Conservation (phyloP, 805 yeast genomes). For the Metschnikowia corniflorae region DNA sequence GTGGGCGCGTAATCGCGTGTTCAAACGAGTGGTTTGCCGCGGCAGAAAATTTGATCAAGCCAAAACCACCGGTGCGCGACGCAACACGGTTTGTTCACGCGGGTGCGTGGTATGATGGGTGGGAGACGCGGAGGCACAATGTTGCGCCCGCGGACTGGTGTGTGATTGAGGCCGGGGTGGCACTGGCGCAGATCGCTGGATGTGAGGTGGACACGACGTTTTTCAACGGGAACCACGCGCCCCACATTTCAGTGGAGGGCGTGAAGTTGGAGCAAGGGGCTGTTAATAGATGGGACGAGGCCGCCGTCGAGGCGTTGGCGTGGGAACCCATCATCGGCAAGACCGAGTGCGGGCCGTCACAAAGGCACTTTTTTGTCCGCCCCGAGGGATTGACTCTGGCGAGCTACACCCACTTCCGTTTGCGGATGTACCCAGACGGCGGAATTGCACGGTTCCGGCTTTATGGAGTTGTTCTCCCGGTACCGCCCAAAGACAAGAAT, state of each 20-base stretch:
- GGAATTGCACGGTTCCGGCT: constrained; percentile 94
- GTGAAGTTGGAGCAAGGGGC: not conserved
- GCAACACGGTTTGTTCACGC: constrained; percentile 73
- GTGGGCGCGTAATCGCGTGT: constrained; percentile 65
- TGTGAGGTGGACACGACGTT: constrained; percentile 91
- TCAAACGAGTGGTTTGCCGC: constrained; percentile 96
- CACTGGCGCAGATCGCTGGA: constrained; percentile 74
- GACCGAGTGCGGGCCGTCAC: constrained; percentile 84
- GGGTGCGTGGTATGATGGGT: constrained; percentile 98
- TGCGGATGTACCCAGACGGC: constrained; percentile 96
- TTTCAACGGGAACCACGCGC: constrained; percentile 95
- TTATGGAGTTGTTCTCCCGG: constrained; percentile 81
- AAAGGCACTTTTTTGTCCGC: constrained; percentile 77
- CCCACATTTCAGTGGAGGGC: constrained; percentile 82
- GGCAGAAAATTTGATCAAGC: constrained; percentile 81
- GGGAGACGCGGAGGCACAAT: constrained; percentile 98
- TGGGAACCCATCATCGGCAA: constrained; percentile 76
- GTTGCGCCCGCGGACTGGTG: constrained; percentile 85
- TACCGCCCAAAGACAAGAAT: constrained; percentile 45
- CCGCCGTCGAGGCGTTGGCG: constrained; percentile 22
- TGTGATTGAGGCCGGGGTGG: constrained; percentile 75
- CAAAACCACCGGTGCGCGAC: constrained; percentile 76
- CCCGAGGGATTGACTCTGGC: constrained; percentile 48
- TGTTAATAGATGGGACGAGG: constrained; percentile 1
- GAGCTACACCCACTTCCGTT: constrained; percentile 72